Conservation (phyloP, 306 rosid genomes). For the Oxytropis ochrocephala region DNA sequence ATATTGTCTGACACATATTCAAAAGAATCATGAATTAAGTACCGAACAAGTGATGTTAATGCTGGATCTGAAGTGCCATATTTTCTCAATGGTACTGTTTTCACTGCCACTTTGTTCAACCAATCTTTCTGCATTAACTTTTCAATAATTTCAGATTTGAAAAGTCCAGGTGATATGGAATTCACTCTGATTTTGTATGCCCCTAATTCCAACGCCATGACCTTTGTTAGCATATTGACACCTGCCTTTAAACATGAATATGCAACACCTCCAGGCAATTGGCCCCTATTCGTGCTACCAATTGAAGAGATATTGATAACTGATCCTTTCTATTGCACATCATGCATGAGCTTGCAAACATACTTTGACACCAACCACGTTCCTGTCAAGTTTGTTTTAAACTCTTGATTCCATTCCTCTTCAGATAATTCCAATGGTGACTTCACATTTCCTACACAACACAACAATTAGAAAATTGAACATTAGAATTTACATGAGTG, state of each 20-base stretch:
- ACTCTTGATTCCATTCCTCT: constrained; percentile 58
- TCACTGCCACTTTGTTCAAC: constrained; percentile 48
- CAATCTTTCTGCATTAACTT: constrained; percentile 57
- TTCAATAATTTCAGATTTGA: constrained; percentile 14
- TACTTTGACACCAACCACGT: constrained; percentile 69
- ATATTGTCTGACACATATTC: constrained; percentile 57
- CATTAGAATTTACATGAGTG: neutral
- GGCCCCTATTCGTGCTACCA: constrained; percentile 53
- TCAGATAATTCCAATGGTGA: constrained; percentile 51
- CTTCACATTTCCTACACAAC: constrained; percentile 45
- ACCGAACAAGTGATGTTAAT: constrained; percentile 63
- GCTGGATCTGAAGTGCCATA: constrained; percentile 68
- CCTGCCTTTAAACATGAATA: constrained; percentile 57
- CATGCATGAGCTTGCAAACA: constrained; percentile 51
- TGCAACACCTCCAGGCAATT: constrained; percentile 53
- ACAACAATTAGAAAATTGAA: neutral
- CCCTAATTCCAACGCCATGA: constrained; percentile 77
- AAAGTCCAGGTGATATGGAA: constrained; percentile 68
- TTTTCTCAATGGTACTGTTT: constrained; percentile 47
- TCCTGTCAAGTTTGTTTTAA: constrained; percentile 58
- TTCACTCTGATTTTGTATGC: constrained; percentile 68
- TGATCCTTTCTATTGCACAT: constrained; percentile 45
- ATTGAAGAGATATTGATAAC: constrained; percentile 68
- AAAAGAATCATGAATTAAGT: constrained; percentile 69
- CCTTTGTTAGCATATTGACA: constrained; percentile 55